A percentile compares a stretch with the other conserved stretches of the same genome.
These are phyloP conservation scores for Linaria vulgaris DNA, from an alignment of 257 asterid species.

Conservation along the genomic window DNA sequence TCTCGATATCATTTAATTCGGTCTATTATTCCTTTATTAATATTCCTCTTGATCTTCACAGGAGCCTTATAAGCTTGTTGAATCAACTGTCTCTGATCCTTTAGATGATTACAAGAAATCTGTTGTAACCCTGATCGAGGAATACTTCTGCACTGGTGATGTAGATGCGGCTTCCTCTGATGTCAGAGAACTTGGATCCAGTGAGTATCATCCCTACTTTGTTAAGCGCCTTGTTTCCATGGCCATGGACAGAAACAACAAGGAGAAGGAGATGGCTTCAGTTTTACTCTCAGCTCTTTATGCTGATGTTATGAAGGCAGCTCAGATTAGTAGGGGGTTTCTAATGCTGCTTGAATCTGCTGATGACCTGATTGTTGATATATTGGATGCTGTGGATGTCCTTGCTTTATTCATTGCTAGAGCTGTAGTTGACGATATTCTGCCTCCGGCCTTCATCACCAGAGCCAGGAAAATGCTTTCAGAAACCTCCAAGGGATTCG, in stretches of 20 bases:
- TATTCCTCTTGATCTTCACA: slow-evolving; percentile 30
- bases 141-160: slow-evolving; percentile 86
- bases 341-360: slow-evolving; percentile 86
- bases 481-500: slow-evolving; percentile 73
- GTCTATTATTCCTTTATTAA: slow-evolving; percentile 43
- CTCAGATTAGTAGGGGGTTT: slow-evolving; percentile 83
- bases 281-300: slow-evolving; percentile 90
- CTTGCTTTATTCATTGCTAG: slow-evolving; percentile 88
- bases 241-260: slow-evolving; percentile 94
- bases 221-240: slow-evolving; percentile 87
- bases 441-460: slow-evolving; percentile 89
- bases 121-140: slow-evolving; percentile 82
- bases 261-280: slow-evolving; percentile 99
- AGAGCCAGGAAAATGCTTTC: slow-evolving; percentile 71
- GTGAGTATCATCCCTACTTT: slow-evolving; percentile 89
- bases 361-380: slow-evolving; percentile 90
- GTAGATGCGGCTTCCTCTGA: slow-evolving; percentile 85
- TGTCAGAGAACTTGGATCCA: slow-evolving; percentile 78
- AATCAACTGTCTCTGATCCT: slow-evolving; percentile 62
- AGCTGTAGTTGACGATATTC: slow-evolving; percentile 93
- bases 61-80: slow-evolving; percentile 97
- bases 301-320: slow-evolving; percentile 70
- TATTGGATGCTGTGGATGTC: slow-evolving; percentile 86
- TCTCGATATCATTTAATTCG: not conserved
- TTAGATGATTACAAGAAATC: slow-evolving; percentile 75